Percentiles rank a stretch among this genome's conserved stretches.
Conservation (phyloP, 768 basidiomycete genomes). For the Clitopilus hobsonii region DNA sequence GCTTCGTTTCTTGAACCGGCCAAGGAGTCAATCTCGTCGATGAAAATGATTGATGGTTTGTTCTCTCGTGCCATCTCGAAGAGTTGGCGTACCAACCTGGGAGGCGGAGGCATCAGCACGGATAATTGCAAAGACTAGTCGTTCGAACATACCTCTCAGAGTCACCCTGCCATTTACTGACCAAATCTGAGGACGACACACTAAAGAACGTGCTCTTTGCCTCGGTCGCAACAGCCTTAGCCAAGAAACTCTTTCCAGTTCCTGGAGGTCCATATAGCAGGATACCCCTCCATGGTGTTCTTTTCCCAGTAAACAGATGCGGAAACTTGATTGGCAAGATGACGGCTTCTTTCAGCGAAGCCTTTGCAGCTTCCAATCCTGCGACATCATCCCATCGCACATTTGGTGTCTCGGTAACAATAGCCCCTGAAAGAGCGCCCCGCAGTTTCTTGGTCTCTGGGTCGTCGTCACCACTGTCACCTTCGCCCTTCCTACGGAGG, state of each 20-base stretch:
- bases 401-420: constrained; percentile 90
- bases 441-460: constrained; percentile 95
- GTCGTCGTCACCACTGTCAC: constrained; percentile 70
- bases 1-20: constrained; percentile 93
- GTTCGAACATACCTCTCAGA: constrained; percentile 75
- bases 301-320: constrained; percentile 96
- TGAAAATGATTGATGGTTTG: constrained; percentile 98
- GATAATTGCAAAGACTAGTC: background rate
- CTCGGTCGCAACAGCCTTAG: constrained; percentile 98
- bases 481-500: constrained; percentile 33
- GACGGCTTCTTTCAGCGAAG: constrained; percentile 95
- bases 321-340: constrained; percentile 99
- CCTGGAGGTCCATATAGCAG: constrained; percentile 96
- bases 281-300: constrained; percentile 96
- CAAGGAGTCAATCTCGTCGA: constrained; percentile 97
- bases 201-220: constrained; percentile 99
- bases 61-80: constrained; percentile 95
- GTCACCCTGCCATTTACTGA: constrained; percentile 99
- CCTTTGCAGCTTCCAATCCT: constrained; percentile 92
- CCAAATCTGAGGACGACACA: constrained; percentile 91
- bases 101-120: background rate
- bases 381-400: constrained; percentile 99
- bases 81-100: constrained; percentile 89
- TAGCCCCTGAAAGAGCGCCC: constrained; percentile 84
- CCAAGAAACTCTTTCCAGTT: constrained; percentile 94